A percentile compares a stretch with the other conserved stretches of the same genome.
phyloP scores from a whole-genome alignment of 805 yeast species.

The Yamadazyma phyllophila region DNA sequence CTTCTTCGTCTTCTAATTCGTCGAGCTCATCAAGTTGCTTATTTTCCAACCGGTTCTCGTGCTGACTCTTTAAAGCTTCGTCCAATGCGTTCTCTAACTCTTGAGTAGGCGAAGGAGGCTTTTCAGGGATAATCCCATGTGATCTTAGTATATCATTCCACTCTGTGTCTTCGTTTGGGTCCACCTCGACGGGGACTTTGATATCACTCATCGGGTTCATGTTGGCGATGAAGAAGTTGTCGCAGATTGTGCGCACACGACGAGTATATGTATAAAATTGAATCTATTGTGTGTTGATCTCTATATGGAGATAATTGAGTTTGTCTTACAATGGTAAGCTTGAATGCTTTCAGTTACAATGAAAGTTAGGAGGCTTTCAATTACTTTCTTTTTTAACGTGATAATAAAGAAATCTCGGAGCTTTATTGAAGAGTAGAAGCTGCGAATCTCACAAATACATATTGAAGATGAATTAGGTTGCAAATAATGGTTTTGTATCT shows the following conservation, averaged over 20 bases:
- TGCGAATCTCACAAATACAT: too few species aligned
- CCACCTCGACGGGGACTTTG: slow-evolving; percentile 79
- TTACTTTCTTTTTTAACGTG: too few species aligned
- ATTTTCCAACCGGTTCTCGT: slow-evolving; percentile 77
- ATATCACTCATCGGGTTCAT: slow-evolving; percentile 23
- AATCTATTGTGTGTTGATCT: too few species aligned
- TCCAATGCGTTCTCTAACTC: slow-evolving; percentile 85
- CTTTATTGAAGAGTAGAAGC: too few species aligned
- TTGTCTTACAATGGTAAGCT: too few species aligned
- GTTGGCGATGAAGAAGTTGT: slow-evolving; percentile 1
- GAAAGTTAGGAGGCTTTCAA: too few species aligned
- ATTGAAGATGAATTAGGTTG: too few species aligned
- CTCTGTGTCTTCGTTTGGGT: slow-evolving; percentile 95
- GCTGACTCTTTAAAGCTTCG: slow-evolving; percentile 75
- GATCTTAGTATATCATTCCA: slow-evolving; percentile 95
- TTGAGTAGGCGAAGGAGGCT: slow-evolving; percentile 84
- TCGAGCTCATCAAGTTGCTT: slow-evolving; percentile 79
- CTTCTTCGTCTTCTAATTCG: slow-evolving; percentile 88
- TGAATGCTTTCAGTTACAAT: too few species aligned
- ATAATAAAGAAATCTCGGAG: too few species aligned
- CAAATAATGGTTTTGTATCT: too few species aligned
- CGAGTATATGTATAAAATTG: background rate
- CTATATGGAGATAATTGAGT: too few species aligned
- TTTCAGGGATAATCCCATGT: slow-evolving; percentile 90
- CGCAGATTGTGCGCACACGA: slow-evolving; percentile 8